Percentiles rank a stretch among this genome's conserved stretches.
Conservation (phyloP, 73 alveolate genomes). For the Symbiodinium pilosum region DNA sequence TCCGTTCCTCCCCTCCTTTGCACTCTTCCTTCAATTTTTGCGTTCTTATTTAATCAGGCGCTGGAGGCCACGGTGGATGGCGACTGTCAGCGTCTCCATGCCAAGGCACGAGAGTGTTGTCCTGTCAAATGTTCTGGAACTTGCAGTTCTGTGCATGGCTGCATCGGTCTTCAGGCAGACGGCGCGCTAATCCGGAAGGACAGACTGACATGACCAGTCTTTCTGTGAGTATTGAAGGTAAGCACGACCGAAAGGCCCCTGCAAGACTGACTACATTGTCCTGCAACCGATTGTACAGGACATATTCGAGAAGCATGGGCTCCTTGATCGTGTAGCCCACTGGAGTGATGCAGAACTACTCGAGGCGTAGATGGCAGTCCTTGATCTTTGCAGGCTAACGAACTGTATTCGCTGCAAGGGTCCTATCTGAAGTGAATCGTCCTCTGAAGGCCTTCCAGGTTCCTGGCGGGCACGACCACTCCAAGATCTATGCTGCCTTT, state of each 20-base stretch:
- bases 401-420: too few relatives aligned
- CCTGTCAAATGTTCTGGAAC: neutral
- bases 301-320: conserved; percentile 87
- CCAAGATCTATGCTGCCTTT: conserved; percentile 79
- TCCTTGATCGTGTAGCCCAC: conserved; percentile 85
- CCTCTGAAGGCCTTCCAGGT: conserved; percentile 66
- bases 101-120: conserved; percentile 17
- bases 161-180: conserved; percentile 40
- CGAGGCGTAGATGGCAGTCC: conserved; percentile 5
- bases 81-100: conserved; percentile 87
- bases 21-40: too few relatives aligned
- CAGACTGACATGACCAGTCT: neutral
- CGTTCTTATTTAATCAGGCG: neutral
- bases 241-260: neutral
- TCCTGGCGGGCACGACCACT: conserved; percentile 93
- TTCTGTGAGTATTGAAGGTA: neutral
- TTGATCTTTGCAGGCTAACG: too few relatives aligned
- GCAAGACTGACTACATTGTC: neutral
- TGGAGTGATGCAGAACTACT: conserved; percentile 84
- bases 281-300: conserved; percentile 5
- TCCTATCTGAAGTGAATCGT: too few relatives aligned
- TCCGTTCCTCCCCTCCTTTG: neutral
- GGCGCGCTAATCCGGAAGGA: conserved; percentile 91
- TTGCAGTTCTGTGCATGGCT: neutral
- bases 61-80: conserved; percentile 66